Base-by-base conservation (phyloP, 805 yeast species). In the Ogataea salicorniae region DNA sequence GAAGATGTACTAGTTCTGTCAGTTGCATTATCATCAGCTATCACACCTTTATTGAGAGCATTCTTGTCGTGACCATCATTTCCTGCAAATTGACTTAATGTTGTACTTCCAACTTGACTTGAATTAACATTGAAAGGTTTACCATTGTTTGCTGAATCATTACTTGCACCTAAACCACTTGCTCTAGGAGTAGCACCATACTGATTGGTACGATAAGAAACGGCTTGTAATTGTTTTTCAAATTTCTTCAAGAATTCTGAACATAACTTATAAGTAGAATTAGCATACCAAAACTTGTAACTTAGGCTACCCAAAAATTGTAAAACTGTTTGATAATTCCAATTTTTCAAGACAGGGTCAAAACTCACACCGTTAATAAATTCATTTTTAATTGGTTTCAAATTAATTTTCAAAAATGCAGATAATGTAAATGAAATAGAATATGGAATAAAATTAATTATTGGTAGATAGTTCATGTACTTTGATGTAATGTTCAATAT, bases 401-500 rank as follows among this genome's bases (percentile, higher is more conserved):
- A 36, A 39, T 50, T 55, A 29, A 54, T 39, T 26, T 49, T 53
- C 34, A 55, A 46, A 45, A 55, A 55, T 20, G 53, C 50, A 33
- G 51, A 46, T 13, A 55, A 44, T 2, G 58, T 53, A 40, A 46
- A 53, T 13, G 49, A 42, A n/a, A 55, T 43, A n/a, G 50, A 37
- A 45, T 55, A 55, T 7, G 58, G 58, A 18, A 55, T 38, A 26
- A 55, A 55, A 18, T 46, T 53, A 14, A 53, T 46, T n/a, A 49
- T 43, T n/a, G 58, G 58, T 22, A 55, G 37, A 20, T 37, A 35
- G 18, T 42, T 34, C 46, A 48, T 43, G 41, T 52, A 48, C 35
- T 43, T 47, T 3, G 55, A 50, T 11, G 51, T 46, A n/a, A 54
- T 48, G 46, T 54, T 54, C n/a, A 54, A 39, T 5, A 54, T 48